Conservation (phyloP, 257 asterid genomes). For the Gardenia jasminoides region DNA sequence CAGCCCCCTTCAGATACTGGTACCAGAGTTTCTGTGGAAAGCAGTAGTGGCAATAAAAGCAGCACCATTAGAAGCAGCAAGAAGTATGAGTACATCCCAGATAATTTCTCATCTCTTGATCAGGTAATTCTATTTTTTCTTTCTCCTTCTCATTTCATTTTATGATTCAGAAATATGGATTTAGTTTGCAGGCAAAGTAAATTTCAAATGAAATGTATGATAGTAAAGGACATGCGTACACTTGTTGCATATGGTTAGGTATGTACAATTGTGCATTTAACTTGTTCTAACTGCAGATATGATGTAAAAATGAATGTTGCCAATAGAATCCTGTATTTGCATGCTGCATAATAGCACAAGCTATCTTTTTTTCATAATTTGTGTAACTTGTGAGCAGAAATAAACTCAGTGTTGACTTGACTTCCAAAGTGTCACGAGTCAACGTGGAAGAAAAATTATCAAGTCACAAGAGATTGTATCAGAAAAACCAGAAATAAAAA, state of each 20-base stretch:
- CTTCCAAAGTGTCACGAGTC: background rate
- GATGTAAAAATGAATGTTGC: too few relatives aligned
- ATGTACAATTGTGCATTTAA: too few relatives aligned
- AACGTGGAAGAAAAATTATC: background rate
- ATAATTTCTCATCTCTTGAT: slow-evolving; percentile 57
- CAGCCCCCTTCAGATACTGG: background rate
- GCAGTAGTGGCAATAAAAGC: slow-evolving; percentile 22
- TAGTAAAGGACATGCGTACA: too few relatives aligned
- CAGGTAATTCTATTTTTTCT: slow-evolving; percentile 39
- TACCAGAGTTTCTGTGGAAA: slow-evolving; percentile 4
- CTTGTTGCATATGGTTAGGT: too few relatives aligned
- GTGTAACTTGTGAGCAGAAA: background rate
- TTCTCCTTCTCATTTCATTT: background rate
- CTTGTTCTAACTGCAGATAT: too few relatives aligned
- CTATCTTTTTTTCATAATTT: background rate
- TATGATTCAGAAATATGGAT: background rate
- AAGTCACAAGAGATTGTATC: background rate
- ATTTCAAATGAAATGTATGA: background rate
- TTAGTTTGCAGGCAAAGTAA: background rate
- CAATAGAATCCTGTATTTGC: too few relatives aligned
- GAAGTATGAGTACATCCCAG: slow-evolving; percentile 59
- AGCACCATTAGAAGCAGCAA: slow-evolving; percentile 21
- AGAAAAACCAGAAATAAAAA: background rate
- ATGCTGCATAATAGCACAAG: background rate
- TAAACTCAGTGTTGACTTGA: background rate